Conservation (phyloP, 306 rosid genomes). For the Albizia julibrissin region DNA sequence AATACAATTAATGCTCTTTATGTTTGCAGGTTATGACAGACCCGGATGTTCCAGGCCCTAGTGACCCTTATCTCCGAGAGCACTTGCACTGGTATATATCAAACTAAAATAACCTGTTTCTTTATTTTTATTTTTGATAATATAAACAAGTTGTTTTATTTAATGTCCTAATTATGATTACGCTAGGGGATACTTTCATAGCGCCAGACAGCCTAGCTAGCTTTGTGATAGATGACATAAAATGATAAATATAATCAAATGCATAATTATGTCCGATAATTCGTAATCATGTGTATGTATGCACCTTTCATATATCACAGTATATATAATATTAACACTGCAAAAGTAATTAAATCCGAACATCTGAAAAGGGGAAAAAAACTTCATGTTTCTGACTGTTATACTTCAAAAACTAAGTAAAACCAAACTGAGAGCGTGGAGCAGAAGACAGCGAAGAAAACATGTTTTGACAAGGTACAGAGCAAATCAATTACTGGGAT, state of each 20-base stretch:
- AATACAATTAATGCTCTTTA: not conserved
- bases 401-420: not conserved
- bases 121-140: not conserved
- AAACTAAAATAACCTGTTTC: not conserved
- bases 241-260: not conserved
- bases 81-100: constrained; percentile 81
- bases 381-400: not conserved
- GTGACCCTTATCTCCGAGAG: constrained; percentile 91
- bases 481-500: not conserved
- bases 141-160: not conserved
- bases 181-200: not conserved
- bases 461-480: constrained; percentile 3
- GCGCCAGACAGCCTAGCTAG: not conserved
- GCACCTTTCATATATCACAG: not conserved
- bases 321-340: not conserved
- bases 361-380: not conserved
- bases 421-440: not conserved
- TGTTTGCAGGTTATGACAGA: constrained; percentile 78
- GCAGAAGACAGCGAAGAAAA: not conserved
- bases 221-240: not conserved
- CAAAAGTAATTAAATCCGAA: not conserved
- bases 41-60: constrained; percentile 97
- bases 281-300: not conserved
- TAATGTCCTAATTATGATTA: not conserved
- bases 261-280: not conserved